These are phyloP conservation scores for Litchi chinensis DNA, from an alignment of 345 rosid genomes.

Conservation along the genomic window DNA sequence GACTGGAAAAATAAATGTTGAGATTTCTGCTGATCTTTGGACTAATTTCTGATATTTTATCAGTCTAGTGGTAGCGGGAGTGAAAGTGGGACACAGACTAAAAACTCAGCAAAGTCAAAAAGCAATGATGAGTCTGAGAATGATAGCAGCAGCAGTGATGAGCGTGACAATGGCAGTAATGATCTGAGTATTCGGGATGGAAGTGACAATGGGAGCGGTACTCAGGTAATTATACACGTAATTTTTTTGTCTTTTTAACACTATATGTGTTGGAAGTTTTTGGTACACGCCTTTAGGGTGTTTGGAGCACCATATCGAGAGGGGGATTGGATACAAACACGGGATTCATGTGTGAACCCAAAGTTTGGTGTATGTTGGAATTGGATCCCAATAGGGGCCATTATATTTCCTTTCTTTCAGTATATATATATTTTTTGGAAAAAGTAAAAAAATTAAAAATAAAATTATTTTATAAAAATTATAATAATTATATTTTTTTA, in stretches of 20 bases:
- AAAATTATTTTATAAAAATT: too few species aligned
- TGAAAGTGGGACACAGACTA: slow-evolving; percentile 66
- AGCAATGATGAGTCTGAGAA: slow-evolving; percentile 48
- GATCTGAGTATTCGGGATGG: slow-evolving; percentile 46
- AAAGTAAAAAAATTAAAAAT: too few species aligned
- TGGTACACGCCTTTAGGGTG: background rate
- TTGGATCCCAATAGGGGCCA: too few species aligned
- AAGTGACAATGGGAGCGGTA: slow-evolving; percentile 78
- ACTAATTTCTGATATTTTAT: slow-evolving; percentile 28
- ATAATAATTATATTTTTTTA: too few species aligned
- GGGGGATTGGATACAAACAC: too few species aligned
- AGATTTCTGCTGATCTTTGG: slow-evolving; percentile 8
- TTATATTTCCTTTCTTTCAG: too few species aligned
- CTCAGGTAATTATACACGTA: slow-evolving; percentile 54
- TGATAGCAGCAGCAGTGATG: slow-evolving; percentile 45
- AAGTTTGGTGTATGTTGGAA: too few species aligned
- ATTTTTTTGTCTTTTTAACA: background rate
- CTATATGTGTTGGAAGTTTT: background rate
- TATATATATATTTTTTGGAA: too few species aligned
- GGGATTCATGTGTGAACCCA: too few species aligned
- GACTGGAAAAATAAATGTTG: background rate
- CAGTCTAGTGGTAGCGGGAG: slow-evolving; percentile 80
- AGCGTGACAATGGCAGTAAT: slow-evolving; percentile 49
- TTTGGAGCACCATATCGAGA: too few species aligned
- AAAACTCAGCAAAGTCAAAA: slow-evolving; percentile 45